Base-by-base conservation (phyloP, 164 flowering plant species). In the Saururus chinensis region DNA sequence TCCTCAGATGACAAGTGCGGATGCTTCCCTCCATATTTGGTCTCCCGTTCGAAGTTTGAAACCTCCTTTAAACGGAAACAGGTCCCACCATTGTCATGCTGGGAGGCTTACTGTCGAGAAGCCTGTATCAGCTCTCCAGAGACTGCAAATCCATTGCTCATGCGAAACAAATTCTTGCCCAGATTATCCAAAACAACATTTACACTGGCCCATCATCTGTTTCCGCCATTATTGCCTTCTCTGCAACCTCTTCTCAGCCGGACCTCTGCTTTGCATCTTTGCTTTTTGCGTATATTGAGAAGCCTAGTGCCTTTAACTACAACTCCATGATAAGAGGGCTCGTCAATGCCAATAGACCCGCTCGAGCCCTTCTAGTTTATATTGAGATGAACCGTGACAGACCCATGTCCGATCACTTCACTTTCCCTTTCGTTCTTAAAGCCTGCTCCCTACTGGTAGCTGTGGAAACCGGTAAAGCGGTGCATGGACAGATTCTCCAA, bases 401-500 rank as follows among this genome's bases (percentile, higher is more conserved):
- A 22, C 59, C 62, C 35, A 9, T 59, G 8, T 60, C 68, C 9
- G 74, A 70, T 66, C 68, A 68, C 1, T 70, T 70, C 66, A 68
- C 74, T 20, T 71, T 71, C 30, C 77, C 80, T 4, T 68, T 74
- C 53, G 75, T 74, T 69, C 58, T 74, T 37, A 65, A 75, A 41
- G 77, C 73, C n/a, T 76, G 71, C 51, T 64, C 71, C 21, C 60
- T 61, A 12, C 60, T 68, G 5, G 48, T 62, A 53, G 56, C 64
- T 17, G 37, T 53, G 4, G 60, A 52, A 21, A 4, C 55, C 0
- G 76, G 74, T 5, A 30, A 40, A 61, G 64, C 61, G 13, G n/a
- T 70, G n/a, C 79, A 76, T 64, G 82, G 76, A 53, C 56, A 71
- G 73, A 61, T 76, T 56, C n/a, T 74, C 51, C 64, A 68, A 25